Evolutionary conservation across 768 basidiomycete genomes (phyloP), one percentile per base, ranked within the genome.

Genomic region (Tubosaeta sp.): DNA sequence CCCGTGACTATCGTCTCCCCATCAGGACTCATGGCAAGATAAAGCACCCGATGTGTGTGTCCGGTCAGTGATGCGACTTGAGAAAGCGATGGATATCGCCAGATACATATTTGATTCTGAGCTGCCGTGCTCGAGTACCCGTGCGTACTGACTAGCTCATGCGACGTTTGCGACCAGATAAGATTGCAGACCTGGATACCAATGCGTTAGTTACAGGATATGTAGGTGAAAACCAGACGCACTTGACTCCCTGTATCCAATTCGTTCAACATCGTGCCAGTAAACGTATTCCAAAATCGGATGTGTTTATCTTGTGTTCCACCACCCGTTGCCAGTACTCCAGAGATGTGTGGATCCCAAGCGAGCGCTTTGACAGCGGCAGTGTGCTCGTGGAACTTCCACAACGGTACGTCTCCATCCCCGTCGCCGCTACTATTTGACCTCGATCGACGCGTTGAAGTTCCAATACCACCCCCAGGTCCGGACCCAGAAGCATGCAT

Each of bases 251-350:
- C 96, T 0, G 96, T 98, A 68, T 98, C 94, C 43, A 94, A 76
- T 65, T 93, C 87, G 53, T 79, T 84, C 52, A 96, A 73, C 81
- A 95, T 80, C 21, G 78, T 81, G 27, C 95, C 96, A 47, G 83
- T 91, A 31, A 81, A 73, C 7, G 88, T 90, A 65, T 99, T 98
- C 95, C 96, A 99, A 65, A 96, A 97, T 52, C 94, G 76, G 40
- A 99, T 94, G 64, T 94, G 95, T 69, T 94, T 95, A 67, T 98
- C 96, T 59, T 96, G 94, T n/a, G 95, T 99, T 8, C 95, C 96
- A 10, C 95, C 95, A 6, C 96, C 96, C 7, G 90, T 93, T 1
- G 95, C 96, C 30, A 98, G 72, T 2, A 97, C 79, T 1, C 94
- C 93, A 11, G 86, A 75, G 40, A 95, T 78, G 70, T 99, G 96